Conservation (phyloP, 169 alveolate genomes). For the Plasmodium gonderi region DNA sequence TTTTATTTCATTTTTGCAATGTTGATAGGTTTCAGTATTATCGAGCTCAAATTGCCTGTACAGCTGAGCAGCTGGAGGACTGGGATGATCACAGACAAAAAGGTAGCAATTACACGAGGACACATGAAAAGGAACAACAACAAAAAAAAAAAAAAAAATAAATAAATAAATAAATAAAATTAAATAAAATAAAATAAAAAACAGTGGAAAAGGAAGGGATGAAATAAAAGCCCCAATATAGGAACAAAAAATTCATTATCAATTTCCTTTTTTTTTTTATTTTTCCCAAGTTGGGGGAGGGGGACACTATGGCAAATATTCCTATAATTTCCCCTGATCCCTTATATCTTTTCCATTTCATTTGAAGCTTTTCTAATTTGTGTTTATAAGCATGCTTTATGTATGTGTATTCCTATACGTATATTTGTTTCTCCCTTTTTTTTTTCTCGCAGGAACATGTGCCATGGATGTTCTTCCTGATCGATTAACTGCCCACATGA, state of each 20-base stretch:
- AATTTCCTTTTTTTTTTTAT: not conserved
- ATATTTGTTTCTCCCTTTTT: not conserved
- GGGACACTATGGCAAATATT: not conserved
- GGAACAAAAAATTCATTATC: no score
- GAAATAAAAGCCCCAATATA: no score
- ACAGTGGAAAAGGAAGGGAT: no score
- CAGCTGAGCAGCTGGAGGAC: slow-evolving; percentile 80
- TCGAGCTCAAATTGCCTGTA: slow-evolving; percentile 85
- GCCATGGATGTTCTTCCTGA: slow-evolving; percentile 59
- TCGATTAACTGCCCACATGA: slow-evolving; percentile 52
- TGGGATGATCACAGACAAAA: slow-evolving; percentile 67
- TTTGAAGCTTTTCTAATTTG: not conserved
- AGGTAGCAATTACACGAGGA: slow-evolving; percentile 3
- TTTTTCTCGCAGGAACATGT: slow-evolving; percentile 30
- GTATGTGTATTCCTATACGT: not conserved
- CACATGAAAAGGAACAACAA: not conserved
- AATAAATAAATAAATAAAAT: no score
- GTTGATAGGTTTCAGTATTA: slow-evolving; percentile 82
- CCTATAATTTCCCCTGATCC: no score
- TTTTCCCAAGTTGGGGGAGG: not conserved
- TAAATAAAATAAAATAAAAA: no score
- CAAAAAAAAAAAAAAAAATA: not conserved
- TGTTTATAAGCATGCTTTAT: not conserved
- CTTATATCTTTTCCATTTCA: no score
- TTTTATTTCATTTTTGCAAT: not conserved